These are phyloP conservation scores for Sungouiozyma intestinalis DNA, from an alignment of 805 yeast species.

Conservation along the genomic window DNA sequence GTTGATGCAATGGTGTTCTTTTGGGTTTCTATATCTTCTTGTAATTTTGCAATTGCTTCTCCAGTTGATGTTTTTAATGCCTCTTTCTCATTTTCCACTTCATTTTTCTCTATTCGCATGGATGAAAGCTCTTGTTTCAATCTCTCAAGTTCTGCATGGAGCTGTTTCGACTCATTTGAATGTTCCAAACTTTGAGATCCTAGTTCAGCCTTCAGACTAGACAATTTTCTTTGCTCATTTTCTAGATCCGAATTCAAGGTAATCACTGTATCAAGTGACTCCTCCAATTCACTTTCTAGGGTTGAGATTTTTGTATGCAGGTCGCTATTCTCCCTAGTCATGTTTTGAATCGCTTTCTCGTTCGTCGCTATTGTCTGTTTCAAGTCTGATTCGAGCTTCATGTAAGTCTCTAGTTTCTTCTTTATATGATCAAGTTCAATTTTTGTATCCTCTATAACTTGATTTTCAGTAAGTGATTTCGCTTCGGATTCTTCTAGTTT, in stretches of 20 bases:
- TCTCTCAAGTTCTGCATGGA: background rate
- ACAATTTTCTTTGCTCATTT: background rate
- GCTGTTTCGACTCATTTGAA: background rate
- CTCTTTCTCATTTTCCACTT: background rate
- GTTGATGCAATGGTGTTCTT: background rate
- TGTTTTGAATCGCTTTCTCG: background rate
- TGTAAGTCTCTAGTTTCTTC: background rate
- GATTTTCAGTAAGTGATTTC: background rate
- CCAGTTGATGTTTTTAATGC: background rate
- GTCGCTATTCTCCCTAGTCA: background rate
- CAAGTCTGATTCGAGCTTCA: background rate
- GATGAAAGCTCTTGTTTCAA: background rate
- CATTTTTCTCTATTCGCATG: background rate
- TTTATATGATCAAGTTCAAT: background rate
- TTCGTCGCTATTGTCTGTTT: background rate
- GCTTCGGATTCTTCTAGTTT: background rate
- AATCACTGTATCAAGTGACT: background rate
- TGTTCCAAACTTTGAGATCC: background rate
- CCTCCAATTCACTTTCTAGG: slow-evolving; percentile 3
- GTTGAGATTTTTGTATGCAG: background rate
- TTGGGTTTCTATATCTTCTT: background rate
- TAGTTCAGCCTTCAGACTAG: background rate
- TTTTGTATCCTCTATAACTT: background rate
- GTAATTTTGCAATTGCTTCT: background rate
- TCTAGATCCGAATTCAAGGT: slow-evolving; percentile 1